Evolutionary conservation across 1,284 basidiomycete genomes (phyloP), one percentile per base, ranked within the genome.

Genomic region (Naganishia sp.): DNA sequence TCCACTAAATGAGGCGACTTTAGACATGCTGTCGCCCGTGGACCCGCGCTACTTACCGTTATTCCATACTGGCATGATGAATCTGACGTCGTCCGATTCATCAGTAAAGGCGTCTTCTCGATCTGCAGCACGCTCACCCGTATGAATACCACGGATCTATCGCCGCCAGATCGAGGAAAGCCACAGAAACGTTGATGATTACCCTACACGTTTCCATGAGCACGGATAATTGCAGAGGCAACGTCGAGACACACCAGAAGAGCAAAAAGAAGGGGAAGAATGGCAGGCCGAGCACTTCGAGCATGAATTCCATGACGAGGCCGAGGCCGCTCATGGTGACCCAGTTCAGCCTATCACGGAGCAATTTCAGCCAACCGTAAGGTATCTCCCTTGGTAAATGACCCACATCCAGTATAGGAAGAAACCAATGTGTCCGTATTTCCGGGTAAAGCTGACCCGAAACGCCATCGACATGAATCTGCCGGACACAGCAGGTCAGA

Each of bases 231-330:
- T n/a, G n/a, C n/a, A 31, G 6, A 15, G 23, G 6, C 35, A 18
- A 46, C n/a, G 13, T 28, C 18, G 17, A 5, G 13, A 73, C 73
- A 68, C 45, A 75, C 74, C 76, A 77, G 66, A 76, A 77, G 15
- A 77, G 52, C 45, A 77, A 68, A 72, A 77, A 77, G 68, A 77
- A 75, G 6, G 75, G 75, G 69, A 77, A 76, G 66, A 72, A 77
- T 3, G 72, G 73, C 4, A 52, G 51, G 18, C 76, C 75, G 17
- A 72, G 56, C 65, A 73, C 69, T 9, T 74, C 65, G 43, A 74
- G 73, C 52, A 74, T 65, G n/a, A 73, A 71, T 69, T 77, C 75
- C 76, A 77, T 76, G 17, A 76, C 72, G 53, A 75, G 71, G 0
- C 76, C 76, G 21, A 76, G 63, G 2, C 71, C 72, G 11, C 70